Evolutionary conservation across 176 grass and related monocot genomes (phyloP), one percentile per base, ranked within the genome.

Genomic region (Metroxylon sagu): DNA sequence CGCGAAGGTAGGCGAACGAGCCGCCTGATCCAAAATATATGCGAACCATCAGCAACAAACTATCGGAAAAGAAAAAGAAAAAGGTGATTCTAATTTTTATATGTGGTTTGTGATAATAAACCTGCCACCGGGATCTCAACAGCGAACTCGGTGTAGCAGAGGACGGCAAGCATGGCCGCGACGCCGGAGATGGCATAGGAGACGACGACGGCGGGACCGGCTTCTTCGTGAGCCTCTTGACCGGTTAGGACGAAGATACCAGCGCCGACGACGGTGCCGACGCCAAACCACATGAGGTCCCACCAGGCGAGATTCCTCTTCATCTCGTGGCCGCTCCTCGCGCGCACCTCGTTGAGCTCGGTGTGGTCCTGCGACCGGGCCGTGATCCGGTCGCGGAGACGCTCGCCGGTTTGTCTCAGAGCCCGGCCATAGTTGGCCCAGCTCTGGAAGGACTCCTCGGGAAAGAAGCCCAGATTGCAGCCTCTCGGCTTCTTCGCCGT

Each of bases 191-290:
- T 17, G 17, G 19, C 52, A 18, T 54, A 67, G 7, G 65, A 67
- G 52, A 67, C 5, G 26, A 67, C 5, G 49, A 67, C 50, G 0
- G 65, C n/a, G 0, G 65, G 65, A 0, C 65, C 65, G 2, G 52
- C 26, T 1, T 1, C 16, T 3, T 67, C n/a, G 4, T 18, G 50
- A 2, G 65, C 65, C 50, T 67, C 65, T 18, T 67, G 65, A n/a
- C 65, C 65, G 7, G 65, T 56, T 17, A 68, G 65, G 26, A 68
- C 65, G 50, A 68, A 68, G 10, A 68, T 68, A n/a, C 65, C 65
- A 10, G 65, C 26, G 26, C 65, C 65, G 52, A 68, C 54, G 28
- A 68, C 65, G 3, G 50, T 17, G 3, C 65, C 50, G n/a, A 68
- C n/a, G 27, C 65, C 65, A 27, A 68, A 56, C 65, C 65, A 68